Evolutionary conservation across 495 filamentous ascomycete genomes (phyloP).

Genomic region (Trichoderma orchidacearum): DNA sequence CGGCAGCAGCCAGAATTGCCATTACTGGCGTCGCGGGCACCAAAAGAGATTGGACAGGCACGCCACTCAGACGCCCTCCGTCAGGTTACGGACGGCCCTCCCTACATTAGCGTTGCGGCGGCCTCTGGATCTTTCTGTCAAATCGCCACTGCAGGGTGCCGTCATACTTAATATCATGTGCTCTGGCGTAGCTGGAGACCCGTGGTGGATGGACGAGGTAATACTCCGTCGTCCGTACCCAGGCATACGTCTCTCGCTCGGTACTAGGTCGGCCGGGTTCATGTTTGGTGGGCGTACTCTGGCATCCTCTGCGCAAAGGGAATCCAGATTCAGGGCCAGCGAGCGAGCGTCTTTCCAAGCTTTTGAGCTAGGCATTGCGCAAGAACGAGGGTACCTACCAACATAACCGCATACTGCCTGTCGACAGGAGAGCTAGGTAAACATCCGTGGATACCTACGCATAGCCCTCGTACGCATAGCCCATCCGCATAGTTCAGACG

Average conservation of each 20-base stretch:
- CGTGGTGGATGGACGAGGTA: no score
- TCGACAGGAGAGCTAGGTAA: no score
- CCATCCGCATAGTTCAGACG: no score
- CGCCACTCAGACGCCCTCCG: not conserved
- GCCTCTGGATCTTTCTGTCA: not conserved
- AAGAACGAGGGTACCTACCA: no score
- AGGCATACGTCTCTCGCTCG: no score
- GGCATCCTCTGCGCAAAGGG: not conserved
- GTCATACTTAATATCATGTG: not conserved
- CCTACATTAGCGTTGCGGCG: not conserved
- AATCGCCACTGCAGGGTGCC: conserved; percentile 1
- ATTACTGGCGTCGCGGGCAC: not conserved
- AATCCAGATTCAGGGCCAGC: not conserved
- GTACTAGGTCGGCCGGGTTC: no score
- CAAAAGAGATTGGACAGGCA: not conserved
- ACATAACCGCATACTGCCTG: no score
- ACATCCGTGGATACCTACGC: no score
- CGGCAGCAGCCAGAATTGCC: no score
- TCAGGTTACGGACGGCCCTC: not conserved
- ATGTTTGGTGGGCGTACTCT: not conserved
- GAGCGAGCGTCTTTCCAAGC: not conserved
- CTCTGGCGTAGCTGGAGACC: not conserved
- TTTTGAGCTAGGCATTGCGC: no score
- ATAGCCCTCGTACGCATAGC: no score
- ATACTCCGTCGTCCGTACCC: no score